These are phyloP conservation scores for Globisporangium iwayamae DNA, from an alignment of 352 stramenopile genomes.

Conservation along the genomic window DNA sequence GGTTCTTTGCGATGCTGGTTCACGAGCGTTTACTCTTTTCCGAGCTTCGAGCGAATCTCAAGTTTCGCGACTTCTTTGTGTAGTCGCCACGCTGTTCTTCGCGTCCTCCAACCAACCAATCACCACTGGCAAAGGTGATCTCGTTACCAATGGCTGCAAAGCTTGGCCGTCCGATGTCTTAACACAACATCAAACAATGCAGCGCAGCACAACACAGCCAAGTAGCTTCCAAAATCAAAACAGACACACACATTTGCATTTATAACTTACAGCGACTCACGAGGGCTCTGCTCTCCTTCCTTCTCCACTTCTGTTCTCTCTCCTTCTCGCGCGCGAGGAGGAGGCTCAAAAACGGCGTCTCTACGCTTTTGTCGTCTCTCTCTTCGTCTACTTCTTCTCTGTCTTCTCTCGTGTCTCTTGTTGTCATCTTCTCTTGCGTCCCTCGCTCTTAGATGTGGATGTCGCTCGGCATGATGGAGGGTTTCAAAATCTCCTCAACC, in stretches of 20 bases:
- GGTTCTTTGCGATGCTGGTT: too few species aligned
- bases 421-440: not conserved
- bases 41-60: too few species aligned
- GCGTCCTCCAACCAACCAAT: too few species aligned
- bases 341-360: slow-evolving; percentile 7
- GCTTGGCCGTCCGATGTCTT: too few species aligned
- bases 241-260: slow-evolving; percentile 11
- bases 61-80: too few species aligned
- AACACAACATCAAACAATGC: not conserved
- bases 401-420: not conserved
- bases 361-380: not conserved
- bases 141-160: slow-evolving; percentile 1
- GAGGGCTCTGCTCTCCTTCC: slow-evolving; percentile 3
- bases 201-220: not conserved
- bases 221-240: slow-evolving; percentile 1
- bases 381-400: not conserved
- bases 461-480: slow-evolving; percentile 73
- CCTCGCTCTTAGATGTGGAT: slow-evolving; percentile 77
- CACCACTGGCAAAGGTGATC: not conserved
- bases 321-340: not conserved
- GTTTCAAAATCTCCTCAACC: slow-evolving; percentile 80
- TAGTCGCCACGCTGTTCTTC: too few species aligned
- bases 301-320: slow-evolving; percentile 4
- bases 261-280: slow-evolving; percentile 11
- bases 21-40: too few species aligned